Conservation (phyloP, 2,329 filamentous ascomycete species). For the Curvularia sp. region DNA sequence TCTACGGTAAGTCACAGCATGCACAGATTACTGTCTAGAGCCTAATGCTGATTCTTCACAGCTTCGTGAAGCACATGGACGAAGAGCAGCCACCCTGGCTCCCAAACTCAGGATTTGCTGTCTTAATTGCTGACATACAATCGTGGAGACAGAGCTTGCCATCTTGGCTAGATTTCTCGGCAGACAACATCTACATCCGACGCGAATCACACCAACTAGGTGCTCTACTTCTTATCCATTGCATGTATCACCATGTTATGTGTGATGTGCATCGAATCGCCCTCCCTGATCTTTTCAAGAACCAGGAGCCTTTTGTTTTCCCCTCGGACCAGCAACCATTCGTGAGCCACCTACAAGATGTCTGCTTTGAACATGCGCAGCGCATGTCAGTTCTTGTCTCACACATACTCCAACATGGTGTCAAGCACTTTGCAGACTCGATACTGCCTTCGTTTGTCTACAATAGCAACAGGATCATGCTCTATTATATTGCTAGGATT, state of each 20-base stretch:
- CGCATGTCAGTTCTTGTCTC: slow-evolving; percentile 39
- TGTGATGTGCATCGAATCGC: slow-evolving; percentile 45
- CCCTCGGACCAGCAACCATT: slow-evolving; percentile 37
- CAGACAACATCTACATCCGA: slow-evolving; percentile 47
- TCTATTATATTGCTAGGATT: slow-evolving; percentile 44
- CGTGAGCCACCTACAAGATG: slow-evolving; percentile 35
- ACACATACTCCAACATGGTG: slow-evolving; percentile 41
- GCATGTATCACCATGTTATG: slow-evolving; percentile 47
- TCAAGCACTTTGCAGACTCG: slow-evolving; percentile 44
- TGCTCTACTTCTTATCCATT: slow-evolving; percentile 43
- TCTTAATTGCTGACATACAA: slow-evolving; percentile 36
- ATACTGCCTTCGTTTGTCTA: slow-evolving; percentile 46
- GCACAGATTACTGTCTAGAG: neutral
- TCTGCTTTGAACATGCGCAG: slow-evolving; percentile 45
- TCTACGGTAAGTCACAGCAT: slow-evolving; percentile 28
- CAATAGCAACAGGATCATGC: slow-evolving; percentile 46
- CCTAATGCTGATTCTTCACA: slow-evolving; percentile 8
- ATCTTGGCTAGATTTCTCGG: slow-evolving; percentile 43
- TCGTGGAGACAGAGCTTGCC: slow-evolving; percentile 41
- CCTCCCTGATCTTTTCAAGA: slow-evolving; percentile 42
- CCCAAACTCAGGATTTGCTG: slow-evolving; percentile 37
- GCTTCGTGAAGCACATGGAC: slow-evolving; percentile 44
- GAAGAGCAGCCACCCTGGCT: slow-evolving; percentile 44
- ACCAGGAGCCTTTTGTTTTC: slow-evolving; percentile 41
- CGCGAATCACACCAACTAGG: slow-evolving; percentile 45